Evolutionary conservation across 1,284 basidiomycete species (phyloP), one percentile per base, ranked within the genome.

Genomic region (Sporisorium iseilematis-ciliati): DNA sequence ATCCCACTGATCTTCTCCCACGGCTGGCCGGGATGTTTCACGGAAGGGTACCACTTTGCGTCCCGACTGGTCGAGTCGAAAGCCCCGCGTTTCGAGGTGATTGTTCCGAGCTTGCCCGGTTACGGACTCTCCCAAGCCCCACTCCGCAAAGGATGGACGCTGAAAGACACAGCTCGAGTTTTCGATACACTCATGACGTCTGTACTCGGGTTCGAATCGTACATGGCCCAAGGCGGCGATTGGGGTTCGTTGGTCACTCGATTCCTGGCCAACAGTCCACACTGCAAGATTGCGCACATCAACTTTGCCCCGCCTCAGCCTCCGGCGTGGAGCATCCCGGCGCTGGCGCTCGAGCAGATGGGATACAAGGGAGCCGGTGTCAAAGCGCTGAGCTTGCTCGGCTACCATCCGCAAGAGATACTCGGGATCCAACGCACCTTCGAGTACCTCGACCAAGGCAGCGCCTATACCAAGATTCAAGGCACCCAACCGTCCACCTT

Each of bases 31-130:
- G 80, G 80, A 3, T 75, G 64, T 35, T 81, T 81, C 43, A 63
- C 68, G 6, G 79, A 81, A 33, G 77, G 35, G 2, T 61, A 58
- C 52, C 59, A 72, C 33, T 65, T 81, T 41, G 59, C 74, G 2
- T 38, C 54, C 3, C 61, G 59, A 57, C 63, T 81, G 7, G 51
- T 64, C 46, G 52, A 64, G 16, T 66, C 61, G n/a, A 38, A 40
- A 14, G 41, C 60, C 4, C 77, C 74, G 3, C 62, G 75, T 1
- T 80, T 82, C 45, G 65, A 82, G 42, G 79, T 82, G 45, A 62
- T 80, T n/a, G 75, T 77, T 11, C 80, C 80, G n/a, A 80, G 79
- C 14, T 45, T 82, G 21, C 72, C 75, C n/a, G 80, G 80, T 3
- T 82, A 66, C 45, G 77, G 68, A 10, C 59, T 81, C 11, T 80